Conservation (phyloP, 2,329 filamentous ascomycete species). For the Penicillium fuscoglaucum region DNA sequence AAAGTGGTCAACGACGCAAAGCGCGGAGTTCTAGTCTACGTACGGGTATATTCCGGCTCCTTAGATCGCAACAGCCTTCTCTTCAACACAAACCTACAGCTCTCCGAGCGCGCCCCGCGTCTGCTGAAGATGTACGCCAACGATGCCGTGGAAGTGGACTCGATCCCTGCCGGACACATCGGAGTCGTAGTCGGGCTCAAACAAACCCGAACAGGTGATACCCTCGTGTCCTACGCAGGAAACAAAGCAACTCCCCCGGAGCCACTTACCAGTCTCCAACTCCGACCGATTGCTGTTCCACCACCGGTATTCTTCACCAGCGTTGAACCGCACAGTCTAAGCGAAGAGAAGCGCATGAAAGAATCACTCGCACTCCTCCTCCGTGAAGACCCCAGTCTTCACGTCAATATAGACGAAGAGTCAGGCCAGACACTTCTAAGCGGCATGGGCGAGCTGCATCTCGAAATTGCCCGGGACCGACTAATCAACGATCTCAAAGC, state of each 20-base stretch:
- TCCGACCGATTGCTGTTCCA: conserved; percentile 84
- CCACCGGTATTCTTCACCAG: conserved; percentile 97
- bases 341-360: conserved; percentile 77
- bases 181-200: conserved; percentile 91
- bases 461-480: conserved; percentile 88
- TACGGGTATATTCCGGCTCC: conserved; percentile 85
- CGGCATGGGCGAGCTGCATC: conserved; percentile 93
- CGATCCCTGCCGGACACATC: conserved; percentile 83
- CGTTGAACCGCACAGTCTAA: conserved; percentile 75
- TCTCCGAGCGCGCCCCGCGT: conserved; percentile 76
- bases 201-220: conserved; percentile 89
- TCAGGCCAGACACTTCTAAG: conserved; percentile 90
- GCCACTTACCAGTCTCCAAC: conserved; percentile 71
- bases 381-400: conserved; percentile 87
- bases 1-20: conserved; percentile 90
- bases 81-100: conserved; percentile 82
- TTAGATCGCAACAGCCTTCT: conserved; percentile 71
- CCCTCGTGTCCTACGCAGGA: conserved; percentile 72
- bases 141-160: conserved; percentile 79
- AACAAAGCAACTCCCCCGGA: conserved; percentile 65
- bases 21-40: conserved; percentile 84
- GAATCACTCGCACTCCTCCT: conserved; percentile 74
- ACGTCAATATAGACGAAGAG: conserved; percentile 81
- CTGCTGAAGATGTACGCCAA: conserved; percentile 88
- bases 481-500: conserved; percentile 86